Percentiles rank a stretch among this genome's conserved stretches.
These are phyloP conservation scores for Claviceps africana DNA, from an alignment of 2,329 filamentous ascomycete species.

Conservation along the genomic window DNA sequence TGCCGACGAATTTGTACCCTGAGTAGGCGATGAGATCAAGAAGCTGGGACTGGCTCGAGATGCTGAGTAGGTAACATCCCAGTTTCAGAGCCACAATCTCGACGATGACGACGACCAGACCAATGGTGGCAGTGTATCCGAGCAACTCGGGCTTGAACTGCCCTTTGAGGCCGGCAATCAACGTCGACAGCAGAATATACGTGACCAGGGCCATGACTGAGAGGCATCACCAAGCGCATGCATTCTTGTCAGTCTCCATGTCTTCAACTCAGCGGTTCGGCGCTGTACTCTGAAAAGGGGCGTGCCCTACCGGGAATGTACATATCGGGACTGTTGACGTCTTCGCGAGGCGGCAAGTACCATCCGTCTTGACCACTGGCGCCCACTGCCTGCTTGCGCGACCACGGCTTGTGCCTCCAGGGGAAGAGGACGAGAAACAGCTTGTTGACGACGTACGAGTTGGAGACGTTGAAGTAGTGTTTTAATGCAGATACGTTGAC, in stretches of 20 bases:
- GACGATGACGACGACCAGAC: slow-evolving; percentile 66
- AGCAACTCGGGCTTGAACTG: slow-evolving; percentile 90
- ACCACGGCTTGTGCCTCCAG: slow-evolving; percentile 97
- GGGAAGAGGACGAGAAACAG: slow-evolving; percentile 88
- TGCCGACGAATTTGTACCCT: slow-evolving; percentile 96
- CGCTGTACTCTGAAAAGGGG: background rate
- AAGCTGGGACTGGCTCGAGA: slow-evolving; percentile 86
- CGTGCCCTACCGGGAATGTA: slow-evolving; percentile 62
- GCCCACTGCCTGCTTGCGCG: slow-evolving; percentile 66
- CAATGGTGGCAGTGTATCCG: slow-evolving; percentile 75
- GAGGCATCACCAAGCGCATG: background rate
- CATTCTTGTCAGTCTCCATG: slow-evolving; percentile 10
- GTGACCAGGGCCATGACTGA: slow-evolving; percentile 88
- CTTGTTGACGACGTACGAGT: slow-evolving; percentile 91
- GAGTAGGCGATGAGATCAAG: slow-evolving; percentile 91
- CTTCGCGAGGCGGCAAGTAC: slow-evolving; percentile 85
- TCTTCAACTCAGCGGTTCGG: background rate
- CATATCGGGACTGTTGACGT: slow-evolving; percentile 97
- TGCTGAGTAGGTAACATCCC: slow-evolving; percentile 84
- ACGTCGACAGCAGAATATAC: slow-evolving; percentile 85
- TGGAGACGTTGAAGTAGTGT: slow-evolving; percentile 99
- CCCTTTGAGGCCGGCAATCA: slow-evolving; percentile 78
- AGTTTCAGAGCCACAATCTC: slow-evolving; percentile 87
- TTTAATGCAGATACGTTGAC: slow-evolving; percentile 88
- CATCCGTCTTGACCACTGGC: slow-evolving; percentile 56